Conservation (phyloP, 2,329 filamentous ascomycete genomes). For the Paecilomyces sp. region DNA sequence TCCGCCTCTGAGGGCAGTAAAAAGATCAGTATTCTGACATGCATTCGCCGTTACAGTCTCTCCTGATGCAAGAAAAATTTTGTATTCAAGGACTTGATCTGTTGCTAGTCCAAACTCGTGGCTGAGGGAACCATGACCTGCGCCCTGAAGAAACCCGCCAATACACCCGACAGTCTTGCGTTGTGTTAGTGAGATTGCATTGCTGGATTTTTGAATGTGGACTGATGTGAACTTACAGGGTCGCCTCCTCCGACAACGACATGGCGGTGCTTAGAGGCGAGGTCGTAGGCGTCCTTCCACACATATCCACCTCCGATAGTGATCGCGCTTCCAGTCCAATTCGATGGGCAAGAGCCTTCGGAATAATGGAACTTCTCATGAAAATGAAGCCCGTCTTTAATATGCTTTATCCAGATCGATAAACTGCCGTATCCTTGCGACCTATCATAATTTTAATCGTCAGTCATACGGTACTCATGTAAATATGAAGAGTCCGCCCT, state of each 20-base stretch:
- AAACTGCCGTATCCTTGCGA: no score
- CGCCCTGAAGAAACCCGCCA: constrained; percentile 56
- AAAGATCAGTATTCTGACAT: constrained; percentile 48
- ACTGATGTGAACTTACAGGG: constrained; percentile 2
- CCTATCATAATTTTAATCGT: constrained; percentile 24
- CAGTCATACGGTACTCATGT: constrained; percentile 39
- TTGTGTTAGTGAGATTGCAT: no score
- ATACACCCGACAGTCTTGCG: constrained; percentile 47
- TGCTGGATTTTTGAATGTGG: no score
- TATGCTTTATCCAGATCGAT: no score
- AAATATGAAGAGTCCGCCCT: background rate
- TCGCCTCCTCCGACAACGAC: constrained; percentile 26
- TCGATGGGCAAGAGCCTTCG: no score
- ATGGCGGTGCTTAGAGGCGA: no score
- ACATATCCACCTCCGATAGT: no score
- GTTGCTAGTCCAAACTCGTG: constrained; percentile 51
- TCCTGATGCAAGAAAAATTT: constrained; percentile 51
- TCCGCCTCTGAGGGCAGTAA: constrained; percentile 57
- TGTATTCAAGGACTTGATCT: constrained; percentile 51
- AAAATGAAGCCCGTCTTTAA: no score
- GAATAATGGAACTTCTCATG: no score
- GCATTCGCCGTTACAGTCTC: constrained; percentile 42
- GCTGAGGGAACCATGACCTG: constrained; percentile 50
- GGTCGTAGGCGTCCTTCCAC: no score
- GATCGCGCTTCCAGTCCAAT: no score